Percentiles rank a stretch among this genome's conserved stretches.
These are phyloP conservation scores for Arthrobotrys conoides DNA, from an alignment of 2,329 filamentous ascomycete species.

Conservation along the genomic window DNA sequence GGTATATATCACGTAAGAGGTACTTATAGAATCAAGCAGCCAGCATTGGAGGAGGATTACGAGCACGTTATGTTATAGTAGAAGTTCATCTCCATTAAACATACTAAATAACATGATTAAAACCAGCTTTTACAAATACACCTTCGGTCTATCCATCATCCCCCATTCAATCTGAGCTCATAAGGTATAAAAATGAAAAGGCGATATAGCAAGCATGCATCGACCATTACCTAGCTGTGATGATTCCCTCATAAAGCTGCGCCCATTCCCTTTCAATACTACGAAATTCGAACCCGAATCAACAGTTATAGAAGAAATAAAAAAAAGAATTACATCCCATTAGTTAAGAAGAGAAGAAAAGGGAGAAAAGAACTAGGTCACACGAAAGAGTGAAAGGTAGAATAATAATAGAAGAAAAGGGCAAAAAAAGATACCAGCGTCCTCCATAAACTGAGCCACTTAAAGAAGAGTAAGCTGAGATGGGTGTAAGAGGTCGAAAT, in stretches of 20 bases:
- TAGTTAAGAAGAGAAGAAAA: constrained; percentile 28
- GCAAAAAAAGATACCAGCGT: constrained; percentile 32
- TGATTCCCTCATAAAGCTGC: background rate
- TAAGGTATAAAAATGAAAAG: background rate
- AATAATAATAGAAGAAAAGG: background rate
- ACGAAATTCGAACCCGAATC: constrained; percentile 19
- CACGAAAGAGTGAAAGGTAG: constrained; percentile 13
- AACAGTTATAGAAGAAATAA: constrained; percentile 2
- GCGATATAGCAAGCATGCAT: background rate
- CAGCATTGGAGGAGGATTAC: background rate
- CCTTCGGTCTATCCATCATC: constrained; percentile 6
- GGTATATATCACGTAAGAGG: background rate
- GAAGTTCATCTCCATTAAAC: background rate
- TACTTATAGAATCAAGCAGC: background rate
- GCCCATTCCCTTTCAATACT: background rate
- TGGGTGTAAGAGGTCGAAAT: background rate
- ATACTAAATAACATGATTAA: constrained; percentile 22
- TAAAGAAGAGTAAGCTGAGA: background rate
- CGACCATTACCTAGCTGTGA: constrained; percentile 4
- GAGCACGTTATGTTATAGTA: background rate
- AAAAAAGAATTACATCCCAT: constrained; percentile 52
- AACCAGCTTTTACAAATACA: constrained; percentile 7
- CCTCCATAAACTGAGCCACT: constrained; percentile 23
- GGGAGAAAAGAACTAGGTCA: constrained; percentile 24
- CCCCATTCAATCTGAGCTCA: constrained; percentile 25